Conservation (phyloP, 352 stramenopile species). For the Aphanomyces cochlioides region DNA sequence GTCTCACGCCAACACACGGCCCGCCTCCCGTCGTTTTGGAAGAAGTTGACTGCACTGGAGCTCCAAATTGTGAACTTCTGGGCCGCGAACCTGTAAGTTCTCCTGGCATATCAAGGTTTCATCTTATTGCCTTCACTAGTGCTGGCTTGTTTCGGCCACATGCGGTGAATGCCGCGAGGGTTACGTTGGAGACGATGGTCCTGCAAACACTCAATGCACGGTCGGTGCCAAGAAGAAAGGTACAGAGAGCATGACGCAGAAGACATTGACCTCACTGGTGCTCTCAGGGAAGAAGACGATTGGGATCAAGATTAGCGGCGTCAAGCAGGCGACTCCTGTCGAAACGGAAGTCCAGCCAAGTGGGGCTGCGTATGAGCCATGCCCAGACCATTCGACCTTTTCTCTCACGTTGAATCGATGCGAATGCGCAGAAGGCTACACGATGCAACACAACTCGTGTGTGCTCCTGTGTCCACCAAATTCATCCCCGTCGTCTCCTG, state of each 20-base stretch:
- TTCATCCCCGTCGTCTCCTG: slow-evolving; percentile 15
- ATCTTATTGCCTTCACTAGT: slow-evolving; percentile 33
- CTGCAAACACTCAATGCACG: slow-evolving; percentile 45
- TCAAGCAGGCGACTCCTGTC: slow-evolving; percentile 10
- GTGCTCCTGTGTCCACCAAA: slow-evolving; percentile 20
- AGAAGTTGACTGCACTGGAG: slow-evolving; percentile 26
- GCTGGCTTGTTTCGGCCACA: slow-evolving; percentile 45
- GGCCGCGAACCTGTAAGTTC: slow-evolving; percentile 47
- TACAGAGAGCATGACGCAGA: not conserved
- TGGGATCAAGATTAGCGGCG: slow-evolving; percentile 29
- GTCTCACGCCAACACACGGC: slow-evolving; percentile 12
- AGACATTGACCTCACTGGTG: not conserved
- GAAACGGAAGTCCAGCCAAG: not conserved
- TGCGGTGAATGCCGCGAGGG: slow-evolving; percentile 71
- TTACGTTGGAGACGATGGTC: slow-evolving; percentile 37
- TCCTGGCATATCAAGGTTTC: too few species aligned
- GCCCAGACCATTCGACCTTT: slow-evolving; percentile 6
- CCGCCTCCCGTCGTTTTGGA: slow-evolving; percentile 24
- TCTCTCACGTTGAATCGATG: slow-evolving; percentile 10
- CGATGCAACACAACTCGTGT: slow-evolving; percentile 9
- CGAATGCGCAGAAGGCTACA: slow-evolving; percentile 25
- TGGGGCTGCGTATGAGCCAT: not conserved
- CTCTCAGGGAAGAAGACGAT: slow-evolving; percentile 23
- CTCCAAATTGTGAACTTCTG: slow-evolving; percentile 30
- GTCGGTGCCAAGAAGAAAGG: slow-evolving; percentile 19